A percentile compares a stretch with the other conserved stretches of the same genome.
phyloP scores from a whole-genome alignment of 192 early-diverging fungal species.

The Martensiomyces pterosporus region DNA sequence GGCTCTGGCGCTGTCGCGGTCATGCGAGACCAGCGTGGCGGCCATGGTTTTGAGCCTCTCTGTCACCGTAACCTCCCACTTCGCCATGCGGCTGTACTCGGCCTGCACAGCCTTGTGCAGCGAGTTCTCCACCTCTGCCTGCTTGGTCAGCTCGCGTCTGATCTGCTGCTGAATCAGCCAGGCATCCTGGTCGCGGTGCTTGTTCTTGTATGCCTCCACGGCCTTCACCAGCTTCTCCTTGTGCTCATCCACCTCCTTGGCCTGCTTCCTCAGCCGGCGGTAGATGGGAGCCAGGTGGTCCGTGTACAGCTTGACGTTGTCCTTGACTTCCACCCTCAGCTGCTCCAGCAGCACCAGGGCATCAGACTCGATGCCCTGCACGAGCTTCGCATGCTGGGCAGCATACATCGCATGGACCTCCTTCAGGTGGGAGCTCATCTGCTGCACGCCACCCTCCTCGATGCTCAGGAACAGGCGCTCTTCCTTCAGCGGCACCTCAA shows the following conservation, averaged over 20 bases:
- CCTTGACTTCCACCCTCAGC: conserved; percentile 33
- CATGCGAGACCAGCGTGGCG: conserved; percentile 8
- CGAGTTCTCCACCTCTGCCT: conserved; percentile 39
- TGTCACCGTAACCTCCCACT: conserved; percentile 27
- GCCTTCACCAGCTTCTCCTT: conserved; percentile 37
- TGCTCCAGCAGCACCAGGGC: conserved; percentile 20
- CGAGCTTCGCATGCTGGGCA: conserved; percentile 16
- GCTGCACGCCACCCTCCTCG: conserved; percentile 28
- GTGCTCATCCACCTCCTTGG: conserved; percentile 30
- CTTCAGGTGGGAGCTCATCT: conserved; percentile 19
- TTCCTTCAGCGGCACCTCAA: conserved; percentile 24
- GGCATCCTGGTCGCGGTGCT: conserved; percentile 19
- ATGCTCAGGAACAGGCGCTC: conserved; percentile 32
- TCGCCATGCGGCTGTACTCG: conserved; percentile 23
- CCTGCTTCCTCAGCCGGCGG: conserved; percentile 37
- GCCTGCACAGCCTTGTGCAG: conserved; percentile 35
- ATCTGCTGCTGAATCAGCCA: conserved; percentile 41
- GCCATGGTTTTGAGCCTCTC: conserved; percentile 27
- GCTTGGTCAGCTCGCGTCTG: conserved; percentile 31
- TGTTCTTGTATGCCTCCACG: conserved; percentile 34
- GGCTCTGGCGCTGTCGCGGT: conserved; percentile 15
- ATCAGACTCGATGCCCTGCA: conserved; percentile 25
- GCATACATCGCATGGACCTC: conserved; percentile 31
- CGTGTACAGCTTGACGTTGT: conserved; percentile 28
- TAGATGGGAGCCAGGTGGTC: conserved; percentile 41